Base-by-base conservation (phyloP, 345 rosid species). In the Luvunga scandens region DNA sequence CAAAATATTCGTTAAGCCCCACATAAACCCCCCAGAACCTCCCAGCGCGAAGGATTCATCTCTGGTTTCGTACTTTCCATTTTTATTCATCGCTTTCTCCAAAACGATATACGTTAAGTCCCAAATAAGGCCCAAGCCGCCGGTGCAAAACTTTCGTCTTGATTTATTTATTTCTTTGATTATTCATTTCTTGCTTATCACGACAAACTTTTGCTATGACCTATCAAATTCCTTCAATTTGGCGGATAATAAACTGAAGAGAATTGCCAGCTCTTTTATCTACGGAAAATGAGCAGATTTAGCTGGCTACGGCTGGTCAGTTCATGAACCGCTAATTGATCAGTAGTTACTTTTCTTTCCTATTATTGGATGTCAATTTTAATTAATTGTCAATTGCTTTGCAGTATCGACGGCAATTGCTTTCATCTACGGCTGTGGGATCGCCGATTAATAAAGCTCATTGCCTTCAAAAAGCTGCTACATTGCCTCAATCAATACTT, bases 331-430 rank as follows among this genome's bases (percentile, higher is more conserved):
- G 14, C 34, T 59, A 25, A 63, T 75, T 53, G 53, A 50, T 27
- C 50, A 13, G 50, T 31, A 60, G 57, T 66, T 10, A 30, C 4
- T 57, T 53, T 63, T 36, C 67, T 30, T 50, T 9, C 18, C 45
- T 56, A 18, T 64, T 39, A 39, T 66, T 64, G 68, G 3, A 64
- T 0, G 19, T 48, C 22, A 18, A 19, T 53, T 24, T 78, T 57
- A 14, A 55, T 2, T 65, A 0, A 30, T 6, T 75, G 21, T 36
- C 16, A 18, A 50, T 0, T 38, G 18, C 75, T 80, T 16, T 67
- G 78, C 85, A 91, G 98, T 84, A 84, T 79, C 88, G 87, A 82
- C 87, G 87, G 82, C 89, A 72, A 71, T 77, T 88, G 65, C 81
- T 79, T 65, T 78, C 86, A 31, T 85, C 83, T 5, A 16, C 77